Evolutionary conservation across 768 basidiomycete genomes (phyloP).

Genomic region (Mycena rosella): DNA sequence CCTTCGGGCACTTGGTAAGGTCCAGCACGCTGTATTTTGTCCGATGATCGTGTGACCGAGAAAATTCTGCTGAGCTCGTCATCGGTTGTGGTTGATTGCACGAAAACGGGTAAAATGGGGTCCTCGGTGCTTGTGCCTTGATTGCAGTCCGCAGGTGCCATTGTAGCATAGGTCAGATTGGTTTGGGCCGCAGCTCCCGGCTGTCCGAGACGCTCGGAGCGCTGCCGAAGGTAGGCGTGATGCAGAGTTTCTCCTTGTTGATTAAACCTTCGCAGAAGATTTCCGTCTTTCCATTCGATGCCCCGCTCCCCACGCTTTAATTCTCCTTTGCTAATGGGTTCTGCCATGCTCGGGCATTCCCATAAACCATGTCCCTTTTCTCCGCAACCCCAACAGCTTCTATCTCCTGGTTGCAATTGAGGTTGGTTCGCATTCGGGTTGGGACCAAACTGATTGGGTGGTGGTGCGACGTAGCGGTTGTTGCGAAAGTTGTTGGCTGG

Average conservation of each 20-base stretch:
- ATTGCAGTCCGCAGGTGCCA: not conserved
- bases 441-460: not conserved
- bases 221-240: not conserved
- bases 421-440: not conserved
- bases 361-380: not conserved
- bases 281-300: not conserved
- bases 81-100: slow-evolving; percentile 7
- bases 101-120: not conserved
- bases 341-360: not conserved
- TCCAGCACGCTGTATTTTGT: not conserved
- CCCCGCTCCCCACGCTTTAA: not conserved
- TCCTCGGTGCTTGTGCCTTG: not conserved
- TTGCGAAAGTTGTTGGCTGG: not conserved
- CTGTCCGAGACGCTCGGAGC: not conserved
- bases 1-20: slow-evolving; percentile 1
- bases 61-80: slow-evolving; percentile 8
- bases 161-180: not conserved
- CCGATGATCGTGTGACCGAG: slow-evolving; percentile 10
- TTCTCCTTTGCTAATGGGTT: not conserved
- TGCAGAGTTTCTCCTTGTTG: not conserved
- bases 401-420: not conserved
- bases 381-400: not conserved
- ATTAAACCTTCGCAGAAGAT: not conserved
- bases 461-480: not conserved
- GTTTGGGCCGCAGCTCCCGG: not conserved